Percentiles rank a stretch among this genome's conserved stretches.
Evolutionary conservation across 202 grass and related monocot genomes (phyloP).

Genomic region (Carex sylvatica): DNA sequence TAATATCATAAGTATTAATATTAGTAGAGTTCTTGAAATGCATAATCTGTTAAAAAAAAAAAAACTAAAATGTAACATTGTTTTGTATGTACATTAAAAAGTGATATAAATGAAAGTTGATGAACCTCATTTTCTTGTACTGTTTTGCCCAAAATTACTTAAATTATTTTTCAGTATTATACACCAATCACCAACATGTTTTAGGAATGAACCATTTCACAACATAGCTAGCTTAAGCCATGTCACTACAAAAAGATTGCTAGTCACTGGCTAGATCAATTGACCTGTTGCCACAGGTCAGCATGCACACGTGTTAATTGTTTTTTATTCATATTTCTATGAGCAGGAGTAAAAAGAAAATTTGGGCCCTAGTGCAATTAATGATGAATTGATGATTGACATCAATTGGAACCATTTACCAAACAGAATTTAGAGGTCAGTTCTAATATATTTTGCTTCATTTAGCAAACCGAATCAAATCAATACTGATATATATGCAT

Average conservation of each 20-base stretch:
- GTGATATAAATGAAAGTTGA: background rate
- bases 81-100: no score
- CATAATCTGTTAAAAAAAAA: no score
- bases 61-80: no score
- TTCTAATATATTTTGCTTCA: conserved; percentile 14
- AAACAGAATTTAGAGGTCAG: conserved; percentile 25
- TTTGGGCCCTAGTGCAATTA: conserved; percentile 11
- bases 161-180: background rate
- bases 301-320: background rate
- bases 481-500: no score
- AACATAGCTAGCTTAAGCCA: background rate
- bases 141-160: background rate
- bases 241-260: background rate
- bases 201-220: background rate
- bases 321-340: background rate
- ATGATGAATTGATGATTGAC: conserved; percentile 21
- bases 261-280: background rate
- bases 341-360: background rate
- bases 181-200: background rate
- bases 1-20: background rate
- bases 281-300: background rate
- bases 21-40: no score
- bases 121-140: background rate
- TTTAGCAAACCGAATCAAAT: background rate
- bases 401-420: conserved; percentile 21